A percentile compares a stretch with the other conserved stretches of the same genome.
Evolutionary conservation across 164 flowering plant genomes (phyloP).

Genomic region (Warburgia ugandensis): DNA sequence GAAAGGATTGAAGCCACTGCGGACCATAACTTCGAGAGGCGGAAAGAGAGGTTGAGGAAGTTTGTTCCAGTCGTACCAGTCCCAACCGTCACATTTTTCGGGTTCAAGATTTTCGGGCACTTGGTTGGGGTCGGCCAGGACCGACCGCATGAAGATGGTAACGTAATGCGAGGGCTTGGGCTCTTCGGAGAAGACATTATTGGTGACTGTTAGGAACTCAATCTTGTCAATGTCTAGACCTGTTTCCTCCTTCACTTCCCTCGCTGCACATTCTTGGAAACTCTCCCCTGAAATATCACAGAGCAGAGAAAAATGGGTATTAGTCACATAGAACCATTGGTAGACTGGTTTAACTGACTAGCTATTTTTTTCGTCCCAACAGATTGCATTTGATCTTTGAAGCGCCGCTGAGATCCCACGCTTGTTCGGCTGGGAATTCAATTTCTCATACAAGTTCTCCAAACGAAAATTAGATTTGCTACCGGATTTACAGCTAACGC

Average conservation of each 20-base stretch:
- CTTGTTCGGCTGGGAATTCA: too few species aligned
- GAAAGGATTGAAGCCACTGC: slow-evolving; percentile 58
- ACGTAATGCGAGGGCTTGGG: slow-evolving; percentile 50
- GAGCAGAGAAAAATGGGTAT: background rate
- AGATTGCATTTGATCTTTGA: too few species aligned
- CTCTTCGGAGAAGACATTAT: slow-evolving; percentile 41
- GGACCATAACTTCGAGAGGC: slow-evolving; percentile 40
- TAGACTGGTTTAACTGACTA: background rate
- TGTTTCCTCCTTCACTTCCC: slow-evolving; percentile 85
- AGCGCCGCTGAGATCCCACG: too few species aligned
- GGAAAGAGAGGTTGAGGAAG: slow-evolving; percentile 64
- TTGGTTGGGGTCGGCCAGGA: slow-evolving; percentile 33
- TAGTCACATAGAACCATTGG: background rate
- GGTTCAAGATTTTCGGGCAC: slow-evolving; percentile 63
- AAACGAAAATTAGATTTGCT: too few species aligned
- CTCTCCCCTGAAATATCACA: slow-evolving; percentile 51
- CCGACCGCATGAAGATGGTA: slow-evolving; percentile 39
- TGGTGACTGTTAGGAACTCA: slow-evolving; percentile 58
- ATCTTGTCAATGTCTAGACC: slow-evolving; percentile 50
- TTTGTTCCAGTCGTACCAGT: slow-evolving; percentile 68
- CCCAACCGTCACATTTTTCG: slow-evolving; percentile 81
- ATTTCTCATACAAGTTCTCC: too few species aligned
- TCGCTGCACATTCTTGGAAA: slow-evolving; percentile 74
- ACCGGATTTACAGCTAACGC: too few species aligned
- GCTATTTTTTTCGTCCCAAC: background rate